Evolutionary conservation across 2,329 filamentous ascomycete genomes (phyloP).

Genomic region (Colletotrichum lini): DNA sequence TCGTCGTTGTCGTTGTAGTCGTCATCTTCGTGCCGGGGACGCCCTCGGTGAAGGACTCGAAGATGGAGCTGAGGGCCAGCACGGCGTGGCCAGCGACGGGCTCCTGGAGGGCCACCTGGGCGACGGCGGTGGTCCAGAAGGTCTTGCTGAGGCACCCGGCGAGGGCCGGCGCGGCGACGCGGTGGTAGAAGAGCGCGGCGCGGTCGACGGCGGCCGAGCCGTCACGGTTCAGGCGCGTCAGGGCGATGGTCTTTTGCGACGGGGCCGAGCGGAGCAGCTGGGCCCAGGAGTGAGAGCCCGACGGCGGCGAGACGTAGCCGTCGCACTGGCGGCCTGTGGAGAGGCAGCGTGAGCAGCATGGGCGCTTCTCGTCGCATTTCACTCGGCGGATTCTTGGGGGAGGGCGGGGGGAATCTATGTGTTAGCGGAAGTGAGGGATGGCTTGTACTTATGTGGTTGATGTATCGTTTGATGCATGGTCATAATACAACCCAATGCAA

Average conservation of each 20-base stretch:
- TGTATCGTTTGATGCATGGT: too few relatives aligned
- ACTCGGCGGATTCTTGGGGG: slow-evolving; percentile 29
- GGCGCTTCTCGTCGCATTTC: slow-evolving; percentile 43
- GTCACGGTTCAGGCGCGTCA: slow-evolving; percentile 2
- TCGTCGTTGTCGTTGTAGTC: too few relatives aligned
- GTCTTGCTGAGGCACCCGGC: slow-evolving; percentile 43
- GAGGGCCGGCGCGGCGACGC: slow-evolving; percentile 40
- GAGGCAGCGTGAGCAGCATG: slow-evolving; percentile 39
- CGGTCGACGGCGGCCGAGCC: slow-evolving; percentile 28
- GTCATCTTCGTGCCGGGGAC: too few relatives aligned
- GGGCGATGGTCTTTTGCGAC: not conserved
- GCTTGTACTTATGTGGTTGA: not conserved
- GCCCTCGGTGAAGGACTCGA: slow-evolving; percentile 29
- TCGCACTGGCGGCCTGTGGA: slow-evolving; percentile 41
- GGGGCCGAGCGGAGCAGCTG: not conserved
- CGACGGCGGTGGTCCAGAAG: slow-evolving; percentile 44
- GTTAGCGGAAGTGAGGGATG: not conserved
- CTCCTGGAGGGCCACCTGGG: slow-evolving; percentile 41
- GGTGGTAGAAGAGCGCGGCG: slow-evolving; percentile 42
- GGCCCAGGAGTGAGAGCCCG: slow-evolving; percentile 7
- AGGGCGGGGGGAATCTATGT: too few relatives aligned
- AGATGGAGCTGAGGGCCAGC: slow-evolving; percentile 43
- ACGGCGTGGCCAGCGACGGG: slow-evolving; percentile 45
- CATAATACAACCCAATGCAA: too few relatives aligned
- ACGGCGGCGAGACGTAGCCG: slow-evolving; percentile 29